A percentile compares a stretch with the other conserved stretches of the same genome.
phyloP scores from a whole-genome alignment of 1,284 basidiomycete genomes.

The Marasmius tenuissimus region DNA sequence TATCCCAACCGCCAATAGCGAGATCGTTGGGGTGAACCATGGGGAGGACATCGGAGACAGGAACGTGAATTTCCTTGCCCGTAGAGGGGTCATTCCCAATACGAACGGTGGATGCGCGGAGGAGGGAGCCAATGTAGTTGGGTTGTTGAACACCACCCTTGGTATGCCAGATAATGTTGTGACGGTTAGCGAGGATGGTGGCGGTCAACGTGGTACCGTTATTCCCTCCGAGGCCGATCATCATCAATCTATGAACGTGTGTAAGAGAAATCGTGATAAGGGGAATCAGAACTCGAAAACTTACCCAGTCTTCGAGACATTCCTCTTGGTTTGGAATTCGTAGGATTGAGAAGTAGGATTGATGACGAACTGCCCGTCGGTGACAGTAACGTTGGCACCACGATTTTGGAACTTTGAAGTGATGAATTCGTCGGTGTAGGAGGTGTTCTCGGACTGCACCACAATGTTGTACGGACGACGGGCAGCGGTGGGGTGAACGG shows the following conservation, averaged over 20 bases:
- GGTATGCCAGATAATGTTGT: constrained; percentile 95
- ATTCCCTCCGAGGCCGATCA: constrained; percentile 97
- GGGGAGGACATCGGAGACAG: constrained; percentile 91
- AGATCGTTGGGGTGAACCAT: constrained; percentile 99
- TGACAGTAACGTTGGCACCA: constrained; percentile 71
- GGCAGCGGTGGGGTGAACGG: constrained; percentile 84
- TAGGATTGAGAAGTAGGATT: constrained; percentile 77
- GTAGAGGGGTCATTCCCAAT: constrained; percentile 83
- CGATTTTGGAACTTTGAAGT: constrained; percentile 84
- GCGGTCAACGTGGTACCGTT: constrained; percentile 95
- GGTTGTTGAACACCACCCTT: constrained; percentile 92
- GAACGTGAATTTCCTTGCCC: constrained; percentile 92
- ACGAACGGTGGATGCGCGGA: constrained; percentile 93
- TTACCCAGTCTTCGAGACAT: constrained; percentile 91
- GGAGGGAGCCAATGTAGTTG: constrained; percentile 94
- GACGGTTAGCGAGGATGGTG: constrained; percentile 94
- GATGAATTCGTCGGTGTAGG: constrained; percentile 82
- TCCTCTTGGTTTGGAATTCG: constrained; percentile 91
- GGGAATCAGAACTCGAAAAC: constrained; percentile 30
- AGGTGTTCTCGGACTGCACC: constrained; percentile 83
- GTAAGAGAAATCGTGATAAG: constrained; percentile 8
- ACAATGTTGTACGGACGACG: constrained; percentile 78
- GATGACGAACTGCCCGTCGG: constrained; percentile 74
- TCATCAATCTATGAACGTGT: constrained; percentile 73
- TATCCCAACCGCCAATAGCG: constrained; percentile 98